Percentiles rank a stretch among this genome's conserved stretches.
Conservation (phyloP, 805 yeast species). For the Saccharomyces paradoxus region DNA sequence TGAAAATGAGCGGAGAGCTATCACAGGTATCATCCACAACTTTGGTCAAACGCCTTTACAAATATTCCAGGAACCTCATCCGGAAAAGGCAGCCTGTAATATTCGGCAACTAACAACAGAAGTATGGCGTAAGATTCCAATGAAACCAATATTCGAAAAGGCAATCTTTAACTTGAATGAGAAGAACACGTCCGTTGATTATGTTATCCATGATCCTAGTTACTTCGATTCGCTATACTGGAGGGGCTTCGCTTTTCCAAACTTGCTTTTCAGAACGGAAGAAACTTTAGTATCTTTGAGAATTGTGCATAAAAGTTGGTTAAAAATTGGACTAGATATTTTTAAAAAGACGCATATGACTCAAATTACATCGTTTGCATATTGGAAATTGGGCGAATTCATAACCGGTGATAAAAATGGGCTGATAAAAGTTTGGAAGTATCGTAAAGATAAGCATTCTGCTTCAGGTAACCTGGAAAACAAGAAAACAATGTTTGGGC, state of each 20-base stretch:
- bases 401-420: conserved; percentile 46
- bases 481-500: conserved; percentile 45
- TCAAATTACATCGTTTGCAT: conserved; percentile 22
- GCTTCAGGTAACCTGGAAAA: not conserved
- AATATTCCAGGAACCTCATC: conserved; percentile 63
- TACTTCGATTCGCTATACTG: not conserved
- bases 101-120: not conserved
- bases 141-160: not conserved
- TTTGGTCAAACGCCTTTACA: conserved; percentile 87
- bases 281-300: conserved; percentile 2
- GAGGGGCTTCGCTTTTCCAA: not conserved
- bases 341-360: conserved; percentile 30
- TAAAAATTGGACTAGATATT: conserved; percentile 7
- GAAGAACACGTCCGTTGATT: not conserved
- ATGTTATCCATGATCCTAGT: not conserved
- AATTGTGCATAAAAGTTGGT: conserved; percentile 1
- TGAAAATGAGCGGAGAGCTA: conserved; percentile 63
- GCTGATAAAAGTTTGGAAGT: conserved; percentile 49
- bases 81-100: conserved; percentile 29
- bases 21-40: conserved; percentile 79
- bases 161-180: not conserved
- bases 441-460: conserved; percentile 9
- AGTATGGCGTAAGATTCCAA: not conserved
- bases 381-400: conserved; percentile 22
- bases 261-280: not conserved